These are phyloP conservation scores for Gryganskiella cystojenkinii DNA, from an alignment of 192 early-diverging fungal genomes.

Conservation along the genomic window DNA sequence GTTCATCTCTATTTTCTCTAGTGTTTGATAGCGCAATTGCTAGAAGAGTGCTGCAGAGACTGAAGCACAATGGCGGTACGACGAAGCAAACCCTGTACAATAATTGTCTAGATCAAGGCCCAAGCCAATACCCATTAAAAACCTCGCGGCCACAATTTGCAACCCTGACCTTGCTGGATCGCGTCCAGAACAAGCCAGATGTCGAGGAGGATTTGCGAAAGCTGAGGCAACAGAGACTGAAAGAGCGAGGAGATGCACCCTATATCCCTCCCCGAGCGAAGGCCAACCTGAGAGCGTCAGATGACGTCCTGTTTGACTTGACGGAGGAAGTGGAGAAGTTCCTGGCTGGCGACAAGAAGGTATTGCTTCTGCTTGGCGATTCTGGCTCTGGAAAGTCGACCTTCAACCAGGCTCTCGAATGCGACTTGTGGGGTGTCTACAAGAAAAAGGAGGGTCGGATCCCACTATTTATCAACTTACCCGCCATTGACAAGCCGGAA, in stretches of 20 bases:
- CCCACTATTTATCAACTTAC: slow-evolving; percentile 15
- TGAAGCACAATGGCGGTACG: background rate
- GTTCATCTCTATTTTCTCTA: slow-evolving; percentile 8
- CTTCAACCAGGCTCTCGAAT: slow-evolving; percentile 16
- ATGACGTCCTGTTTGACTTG: slow-evolving; percentile 2
- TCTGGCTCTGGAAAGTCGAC: slow-evolving; percentile 23
- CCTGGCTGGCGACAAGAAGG: slow-evolving; percentile 5
- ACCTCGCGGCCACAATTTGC: slow-evolving; percentile 7
- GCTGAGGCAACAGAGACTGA: slow-evolving; percentile 6
- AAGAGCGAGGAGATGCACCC: slow-evolving; percentile 5
- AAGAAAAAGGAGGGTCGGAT: slow-evolving; percentile 16
- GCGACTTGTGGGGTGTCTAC: slow-evolving; percentile 13
- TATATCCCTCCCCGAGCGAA: background rate
- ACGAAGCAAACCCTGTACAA: slow-evolving; percentile 4
- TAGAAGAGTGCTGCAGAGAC: slow-evolving; percentile 3
- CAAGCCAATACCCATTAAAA: slow-evolving; percentile 10
- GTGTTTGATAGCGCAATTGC: slow-evolving; percentile 11
- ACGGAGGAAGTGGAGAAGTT: background rate
- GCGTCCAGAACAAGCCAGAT: slow-evolving; percentile 17
- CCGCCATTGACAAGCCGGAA: slow-evolving; percentile 22
- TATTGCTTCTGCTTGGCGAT: slow-evolving; percentile 27
- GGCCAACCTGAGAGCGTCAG: background rate
- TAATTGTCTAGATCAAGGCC: background rate
- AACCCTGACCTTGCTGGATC: slow-evolving; percentile 18
- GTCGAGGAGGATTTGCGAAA: slow-evolving; percentile 24